Percentiles rank a stretch among this genome's conserved stretches.
phyloP scores from a whole-genome alignment of 768 basidiomycete genomes.

The Xerocomus spinulosus region DNA sequence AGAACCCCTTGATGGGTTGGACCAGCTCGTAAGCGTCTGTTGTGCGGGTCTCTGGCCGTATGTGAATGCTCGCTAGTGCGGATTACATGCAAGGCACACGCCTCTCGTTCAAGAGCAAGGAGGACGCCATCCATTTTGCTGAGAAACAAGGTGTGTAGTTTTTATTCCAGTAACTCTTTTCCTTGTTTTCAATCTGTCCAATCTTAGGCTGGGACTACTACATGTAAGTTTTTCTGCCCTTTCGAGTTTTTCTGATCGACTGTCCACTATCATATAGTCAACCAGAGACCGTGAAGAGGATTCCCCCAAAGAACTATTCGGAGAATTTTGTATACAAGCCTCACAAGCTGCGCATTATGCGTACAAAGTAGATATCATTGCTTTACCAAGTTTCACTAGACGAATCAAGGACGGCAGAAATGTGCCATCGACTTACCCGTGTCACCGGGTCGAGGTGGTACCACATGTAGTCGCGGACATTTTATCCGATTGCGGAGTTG shows the following conservation, averaged over 20 bases:
- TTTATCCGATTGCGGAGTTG: too few relatives aligned
- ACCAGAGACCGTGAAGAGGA: slow-evolving; percentile 54
- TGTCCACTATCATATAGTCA: slow-evolving; percentile 40
- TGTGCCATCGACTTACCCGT: too few relatives aligned
- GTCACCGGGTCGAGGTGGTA: too few relatives aligned
- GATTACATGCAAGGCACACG: slow-evolving; percentile 95
- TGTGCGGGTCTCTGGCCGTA: not conserved
- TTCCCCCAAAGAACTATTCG: slow-evolving; percentile 83
- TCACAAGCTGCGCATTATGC: slow-evolving; percentile 71
- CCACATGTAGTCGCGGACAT: too few relatives aligned
- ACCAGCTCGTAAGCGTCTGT: slow-evolving; percentile 77
- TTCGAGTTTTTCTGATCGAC: slow-evolving; percentile 4
- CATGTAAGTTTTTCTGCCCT: slow-evolving; percentile 50
- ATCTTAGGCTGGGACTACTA: slow-evolving; percentile 88
- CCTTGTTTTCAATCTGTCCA: not conserved
- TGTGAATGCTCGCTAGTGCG: slow-evolving; percentile 46
- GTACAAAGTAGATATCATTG: slow-evolving; percentile 75
- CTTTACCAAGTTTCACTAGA: slow-evolving; percentile 6
- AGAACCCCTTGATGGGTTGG: slow-evolving; percentile 97
- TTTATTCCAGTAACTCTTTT: not conserved
- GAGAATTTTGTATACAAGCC: slow-evolving; percentile 90
- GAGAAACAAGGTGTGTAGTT: slow-evolving; percentile 82
- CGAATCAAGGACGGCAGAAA: too few relatives aligned
- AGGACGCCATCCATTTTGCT: slow-evolving; percentile 90
- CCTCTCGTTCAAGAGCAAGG: slow-evolving; percentile 76